Base-by-base conservation (phyloP, 768 basidiomycete genomes). In the Tephrocybe sp. region DNA sequence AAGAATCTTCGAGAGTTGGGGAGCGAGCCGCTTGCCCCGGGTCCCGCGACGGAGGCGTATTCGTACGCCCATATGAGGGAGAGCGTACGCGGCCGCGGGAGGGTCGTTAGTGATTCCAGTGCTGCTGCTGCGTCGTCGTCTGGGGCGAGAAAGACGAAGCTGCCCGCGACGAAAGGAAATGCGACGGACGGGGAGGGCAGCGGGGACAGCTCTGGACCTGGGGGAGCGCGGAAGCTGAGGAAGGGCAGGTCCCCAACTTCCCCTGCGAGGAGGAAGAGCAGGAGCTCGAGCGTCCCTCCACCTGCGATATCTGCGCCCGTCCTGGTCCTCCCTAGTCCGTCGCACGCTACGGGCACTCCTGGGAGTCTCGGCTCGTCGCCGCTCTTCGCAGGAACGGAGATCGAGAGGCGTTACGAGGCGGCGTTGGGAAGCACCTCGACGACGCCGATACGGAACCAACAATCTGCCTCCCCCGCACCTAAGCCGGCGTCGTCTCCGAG, bases 61-160 rank as follows among this genome's bases (percentile, higher is more conserved):
- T 21, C 17, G 40, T 24, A 44, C 17, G 50, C 18, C 41, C 26
- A 28, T 43, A 53, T 23, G 48, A 48, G 42, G 49, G 46, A 53
- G 47, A 42, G 55, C 28, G 14, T 48, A 54, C 39, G 49, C 12
- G 38, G 43, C 41, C 4, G 55, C 21, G 53, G 50, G 50, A 41
- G 62, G 45, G 61, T 62, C 1, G 55, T 59, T 11, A 65, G 64
- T 45, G 64, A 65, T 40, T n/a, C n/a, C n/a, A 21, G 6, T 39
- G 57, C 55, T 4, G 59, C 54, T 8, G 55, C 48, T 24, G 40
- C 44, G 2, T n/a, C 7, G 23, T 26, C 6, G 11, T 40, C 26
- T 7, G 36, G 11, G n/a, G n/a, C n/a, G n/a, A n/a, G n/a, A n/a
- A n/a, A n/a, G n/a, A n/a, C 43, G 43, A 44, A 15, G n/a, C 9